Percentiles rank a stretch among this genome's conserved stretches.
Conservation (phyloP, 352 stramenopile species). For the Salisapilia sapeloensis region DNA sequence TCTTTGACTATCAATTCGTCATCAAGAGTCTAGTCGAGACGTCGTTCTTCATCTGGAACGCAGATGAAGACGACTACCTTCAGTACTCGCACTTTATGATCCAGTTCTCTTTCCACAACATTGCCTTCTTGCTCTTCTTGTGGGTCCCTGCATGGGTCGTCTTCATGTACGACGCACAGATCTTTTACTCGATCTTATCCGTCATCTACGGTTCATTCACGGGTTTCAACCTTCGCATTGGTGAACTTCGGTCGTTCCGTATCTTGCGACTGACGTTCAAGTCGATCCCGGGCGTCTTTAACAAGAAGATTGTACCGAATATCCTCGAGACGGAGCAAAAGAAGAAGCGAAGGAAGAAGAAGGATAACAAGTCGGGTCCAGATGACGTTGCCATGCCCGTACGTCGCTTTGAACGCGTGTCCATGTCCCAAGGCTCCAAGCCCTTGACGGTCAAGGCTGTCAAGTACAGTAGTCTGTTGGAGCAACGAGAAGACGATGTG, state of each 20-base stretch:
- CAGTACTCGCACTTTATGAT: constrained; percentile 7
- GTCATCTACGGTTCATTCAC: constrained; percentile 7
- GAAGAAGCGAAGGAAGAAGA: constrained; percentile 5
- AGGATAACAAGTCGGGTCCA: constrained; percentile 3
- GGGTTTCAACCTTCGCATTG: constrained; percentile 9
- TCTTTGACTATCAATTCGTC: constrained; percentile 10
- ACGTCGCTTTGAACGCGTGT: constrained; percentile 8
- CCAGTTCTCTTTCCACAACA: constrained; percentile 6
- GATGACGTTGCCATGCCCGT: constrained; percentile 4
- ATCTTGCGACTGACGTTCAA: constrained; percentile 10
- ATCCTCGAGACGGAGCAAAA: constrained; percentile 1
- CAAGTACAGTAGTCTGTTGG: constrained; percentile 3
- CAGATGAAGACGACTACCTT: constrained; percentile 1
- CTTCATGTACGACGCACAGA: constrained; percentile 10
- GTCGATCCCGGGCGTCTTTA: constrained; percentile 6
- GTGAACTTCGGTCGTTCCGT: constrained; percentile 8
- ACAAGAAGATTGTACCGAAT: constrained; percentile 6
- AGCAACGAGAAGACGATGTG: constrained; percentile 1
- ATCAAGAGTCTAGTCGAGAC: constrained; percentile 9
- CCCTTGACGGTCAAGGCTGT: constrained; percentile 4
- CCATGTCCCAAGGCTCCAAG: constrained; percentile 5
- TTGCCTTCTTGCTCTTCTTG: constrained; percentile 8
- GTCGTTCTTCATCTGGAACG: constrained; percentile 7
- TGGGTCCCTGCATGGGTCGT: constrained; percentile 8
- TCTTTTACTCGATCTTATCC: constrained; percentile 9